A percentile compares a stretch with the other conserved stretches of the same genome.
Conservation (phyloP, 2,329 filamentous ascomycete genomes). For the Triangularia setosa region DNA sequence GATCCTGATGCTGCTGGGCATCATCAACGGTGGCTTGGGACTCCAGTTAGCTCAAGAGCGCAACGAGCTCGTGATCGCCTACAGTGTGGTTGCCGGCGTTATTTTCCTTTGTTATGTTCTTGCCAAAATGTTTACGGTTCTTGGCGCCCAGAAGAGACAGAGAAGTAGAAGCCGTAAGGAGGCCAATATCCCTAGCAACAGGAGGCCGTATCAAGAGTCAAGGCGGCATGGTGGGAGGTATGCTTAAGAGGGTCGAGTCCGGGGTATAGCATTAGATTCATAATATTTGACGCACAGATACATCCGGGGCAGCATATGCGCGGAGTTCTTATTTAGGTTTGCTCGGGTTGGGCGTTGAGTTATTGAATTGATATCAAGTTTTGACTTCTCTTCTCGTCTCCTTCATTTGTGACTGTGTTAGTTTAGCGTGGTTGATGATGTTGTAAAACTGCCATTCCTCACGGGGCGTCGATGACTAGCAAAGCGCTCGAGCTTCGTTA, state of each 20-base stretch:
- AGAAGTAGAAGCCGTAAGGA: slow-evolving; percentile 5
- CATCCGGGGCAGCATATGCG: background rate
- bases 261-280: slow-evolving; percentile 1
- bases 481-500: background rate
- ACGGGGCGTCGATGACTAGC: background rate
- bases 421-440: background rate
- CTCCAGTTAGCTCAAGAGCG: slow-evolving; percentile 45
- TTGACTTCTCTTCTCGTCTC: background rate
- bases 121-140: slow-evolving; percentile 26
- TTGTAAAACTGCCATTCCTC: background rate
- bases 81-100: slow-evolving; percentile 52
- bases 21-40: slow-evolving; percentile 62
- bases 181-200: background rate
- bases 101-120: slow-evolving; percentile 43
- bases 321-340: background rate
- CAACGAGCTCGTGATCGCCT: slow-evolving; percentile 46
- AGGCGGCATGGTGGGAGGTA: slow-evolving; percentile 5
- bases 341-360: background rate
- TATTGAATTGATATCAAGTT: background rate
- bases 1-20: slow-evolving; percentile 52
- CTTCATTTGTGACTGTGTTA: background rate
- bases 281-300: background rate
- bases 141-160: background rate
- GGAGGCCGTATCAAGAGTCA: slow-evolving; percentile 13
- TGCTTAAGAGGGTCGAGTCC: background rate